A percentile compares a stretch with the other conserved stretches of the same genome.
Evolutionary conservation across 2,329 filamentous ascomycete genomes (phyloP).

Genomic region (Pseudofabraea citricarpa): DNA sequence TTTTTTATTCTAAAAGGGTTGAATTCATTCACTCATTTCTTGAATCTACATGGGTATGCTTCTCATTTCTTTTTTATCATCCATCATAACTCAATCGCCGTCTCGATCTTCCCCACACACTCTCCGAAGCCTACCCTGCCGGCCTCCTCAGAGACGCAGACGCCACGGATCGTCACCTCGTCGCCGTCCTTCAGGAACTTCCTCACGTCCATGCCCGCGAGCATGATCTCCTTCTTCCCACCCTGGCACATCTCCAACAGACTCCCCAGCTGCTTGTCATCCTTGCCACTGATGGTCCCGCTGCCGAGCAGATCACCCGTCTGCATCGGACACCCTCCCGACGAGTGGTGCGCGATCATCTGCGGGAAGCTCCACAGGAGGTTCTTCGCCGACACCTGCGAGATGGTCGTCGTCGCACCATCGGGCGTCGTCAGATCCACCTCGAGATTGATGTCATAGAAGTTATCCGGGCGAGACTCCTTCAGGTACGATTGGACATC

Average conservation of each 20-base stretch:
- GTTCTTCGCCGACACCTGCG: conserved; percentile 56
- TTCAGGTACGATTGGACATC: conserved; percentile 58
- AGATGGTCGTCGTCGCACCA: conserved; percentile 51
- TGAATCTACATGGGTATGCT: no score
- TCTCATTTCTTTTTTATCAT: no score
- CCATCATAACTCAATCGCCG: conserved; percentile 11
- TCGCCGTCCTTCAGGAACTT: conserved; percentile 73
- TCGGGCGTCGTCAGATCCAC: conserved; percentile 55
- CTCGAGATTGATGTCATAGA: conserved; percentile 66
- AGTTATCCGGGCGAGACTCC: conserved; percentile 51
- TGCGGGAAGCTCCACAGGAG: conserved; percentile 80
- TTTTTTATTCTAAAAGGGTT: no score
- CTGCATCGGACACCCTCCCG: conserved; percentile 70
- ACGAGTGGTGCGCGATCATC: conserved; percentile 75
- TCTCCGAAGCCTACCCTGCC: conserved; percentile 74
- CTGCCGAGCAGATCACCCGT: conserved; percentile 73
- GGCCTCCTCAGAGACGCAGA: conserved; percentile 56
- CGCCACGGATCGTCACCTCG: conserved; percentile 60
- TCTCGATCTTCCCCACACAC: conserved; percentile 56
- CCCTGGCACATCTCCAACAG: conserved; percentile 68
- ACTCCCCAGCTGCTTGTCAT: conserved; percentile 53
- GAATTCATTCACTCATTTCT: no score
- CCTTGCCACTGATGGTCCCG: conserved; percentile 69
- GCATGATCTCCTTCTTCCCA: conserved; percentile 58
- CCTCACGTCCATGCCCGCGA: conserved; percentile 62